Conservation (phyloP, 129 eudicot species). For the Deinandra increscens region DNA sequence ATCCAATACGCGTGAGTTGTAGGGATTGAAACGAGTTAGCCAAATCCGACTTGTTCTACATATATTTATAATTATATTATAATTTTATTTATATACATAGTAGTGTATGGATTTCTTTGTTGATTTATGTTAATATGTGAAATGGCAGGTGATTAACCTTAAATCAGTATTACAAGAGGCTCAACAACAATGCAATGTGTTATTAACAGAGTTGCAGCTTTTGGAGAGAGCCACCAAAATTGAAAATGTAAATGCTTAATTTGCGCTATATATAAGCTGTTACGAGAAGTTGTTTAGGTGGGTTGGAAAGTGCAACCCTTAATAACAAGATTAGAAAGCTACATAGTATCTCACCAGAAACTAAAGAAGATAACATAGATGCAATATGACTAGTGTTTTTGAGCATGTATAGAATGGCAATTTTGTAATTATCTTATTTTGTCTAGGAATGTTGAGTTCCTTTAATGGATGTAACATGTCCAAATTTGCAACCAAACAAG, state of each 20-base stretch:
- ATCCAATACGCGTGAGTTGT: too few relatives aligned
- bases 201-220: constrained; percentile 36
- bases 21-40: too few relatives aligned
- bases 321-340: too few relatives aligned
- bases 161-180: constrained; percentile 45
- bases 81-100: too few relatives aligned
- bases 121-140: constrained; percentile 10
- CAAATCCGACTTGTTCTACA: too few relatives aligned
- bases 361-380: too few relatives aligned
- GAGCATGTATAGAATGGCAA: neutral
- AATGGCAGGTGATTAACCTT: constrained; percentile 45
- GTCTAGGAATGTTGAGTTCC: neutral
- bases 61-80: too few relatives aligned
- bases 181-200: constrained; percentile 37
- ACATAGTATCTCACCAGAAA: too few relatives aligned
- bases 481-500: neutral
- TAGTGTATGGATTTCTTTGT: too few relatives aligned
- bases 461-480: neutral
- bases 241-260: constrained; percentile 4
- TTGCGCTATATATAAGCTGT: too few relatives aligned
- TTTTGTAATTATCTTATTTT: neutral
- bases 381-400: neutral
- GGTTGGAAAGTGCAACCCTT: too few relatives aligned
- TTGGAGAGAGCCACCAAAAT: constrained; percentile 39
- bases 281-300: too few relatives aligned